A percentile compares a stretch with the other conserved stretches of the same genome.
Evolutionary conservation across 768 basidiomycete species (phyloP).

Genomic region (Tephrocybe sp.): DNA sequence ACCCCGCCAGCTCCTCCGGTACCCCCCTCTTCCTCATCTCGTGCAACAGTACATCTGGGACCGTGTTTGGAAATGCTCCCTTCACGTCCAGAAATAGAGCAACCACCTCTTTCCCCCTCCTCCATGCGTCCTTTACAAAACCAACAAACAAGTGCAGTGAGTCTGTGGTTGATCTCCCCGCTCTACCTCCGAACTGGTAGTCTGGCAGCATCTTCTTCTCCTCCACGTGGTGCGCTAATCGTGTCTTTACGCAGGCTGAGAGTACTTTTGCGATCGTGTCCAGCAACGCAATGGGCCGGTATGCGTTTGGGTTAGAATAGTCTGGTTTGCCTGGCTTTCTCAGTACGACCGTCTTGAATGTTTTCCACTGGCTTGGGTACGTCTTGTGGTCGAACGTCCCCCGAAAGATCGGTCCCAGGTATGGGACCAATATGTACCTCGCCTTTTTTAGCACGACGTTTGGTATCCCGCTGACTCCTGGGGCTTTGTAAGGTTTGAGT

Average conservation of each 20-base stretch:
- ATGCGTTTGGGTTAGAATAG: not conserved
- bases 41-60: not conserved
- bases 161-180: not conserved
- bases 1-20: not conserved
- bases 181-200: not conserved
- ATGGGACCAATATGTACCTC: not conserved
- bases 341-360: not conserved
- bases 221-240: not conserved
- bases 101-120: not conserved
- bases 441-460: constrained; percentile 29
- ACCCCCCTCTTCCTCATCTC: not conserved
- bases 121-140: not conserved
- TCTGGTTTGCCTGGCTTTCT: not conserved
- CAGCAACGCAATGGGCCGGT: not conserved
- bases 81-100: not conserved
- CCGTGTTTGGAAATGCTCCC: not conserved
- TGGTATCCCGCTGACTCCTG: constrained; percentile 19
- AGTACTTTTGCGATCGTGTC: not conserved
- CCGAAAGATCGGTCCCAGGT: not conserved
- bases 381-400: not conserved
- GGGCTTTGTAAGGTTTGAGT: constrained; percentile 35
- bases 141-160: not conserved
- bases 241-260: not conserved
- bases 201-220: not conserved
- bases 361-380: not conserved